These are phyloP conservation scores for Phytophthora tubulina DNA, from an alignment of 352 stramenopile genomes.

Conservation along the genomic window DNA sequence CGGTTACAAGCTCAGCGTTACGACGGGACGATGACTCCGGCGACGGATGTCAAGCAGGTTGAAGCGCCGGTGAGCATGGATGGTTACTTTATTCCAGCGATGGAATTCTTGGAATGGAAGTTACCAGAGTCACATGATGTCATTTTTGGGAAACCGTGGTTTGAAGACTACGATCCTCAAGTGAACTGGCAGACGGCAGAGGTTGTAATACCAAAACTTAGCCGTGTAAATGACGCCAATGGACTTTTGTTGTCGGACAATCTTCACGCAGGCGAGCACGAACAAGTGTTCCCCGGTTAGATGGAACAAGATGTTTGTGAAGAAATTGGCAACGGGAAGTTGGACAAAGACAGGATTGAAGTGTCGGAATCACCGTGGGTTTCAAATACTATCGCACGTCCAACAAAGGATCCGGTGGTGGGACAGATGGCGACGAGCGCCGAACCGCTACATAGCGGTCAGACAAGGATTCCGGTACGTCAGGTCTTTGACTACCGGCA, in stretches of 20 bases:
- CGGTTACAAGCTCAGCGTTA: not conserved
- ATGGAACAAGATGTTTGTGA: slow-evolving; percentile 22
- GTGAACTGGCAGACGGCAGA: slow-evolving; percentile 21
- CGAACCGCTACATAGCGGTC: slow-evolving; percentile 24
- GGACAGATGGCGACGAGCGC: not conserved
- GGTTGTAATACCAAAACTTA: slow-evolving; percentile 3
- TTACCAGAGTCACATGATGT: slow-evolving; percentile 20
- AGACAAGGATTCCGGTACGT: slow-evolving; percentile 11
- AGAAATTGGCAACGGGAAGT: slow-evolving; percentile 16
- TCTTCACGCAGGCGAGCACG: not conserved
- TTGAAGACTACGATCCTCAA: slow-evolving; percentile 15
- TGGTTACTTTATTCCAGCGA: slow-evolving; percentile 13
- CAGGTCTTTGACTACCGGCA: slow-evolving; percentile 30
- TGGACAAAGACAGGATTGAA: slow-evolving; percentile 18
- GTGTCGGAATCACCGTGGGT: not conserved
- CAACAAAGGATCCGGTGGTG: not conserved
- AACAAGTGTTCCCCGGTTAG: slow-evolving; percentile 16
- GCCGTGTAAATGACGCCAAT: slow-evolving; percentile 11
- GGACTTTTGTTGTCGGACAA: slow-evolving; percentile 6
- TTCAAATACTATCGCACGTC: not conserved
- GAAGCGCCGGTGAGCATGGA: slow-evolving; percentile 22
- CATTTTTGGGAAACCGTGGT: slow-evolving; percentile 33
- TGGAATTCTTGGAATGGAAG: slow-evolving; percentile 23
- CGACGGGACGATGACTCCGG: slow-evolving; percentile 13
- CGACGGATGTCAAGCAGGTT: slow-evolving; percentile 15